A percentile compares a stretch with the other conserved stretches of the same genome.
Conservation (phyloP, 2,329 filamentous ascomycete species). For the Colletotrichum orchidophilum region DNA sequence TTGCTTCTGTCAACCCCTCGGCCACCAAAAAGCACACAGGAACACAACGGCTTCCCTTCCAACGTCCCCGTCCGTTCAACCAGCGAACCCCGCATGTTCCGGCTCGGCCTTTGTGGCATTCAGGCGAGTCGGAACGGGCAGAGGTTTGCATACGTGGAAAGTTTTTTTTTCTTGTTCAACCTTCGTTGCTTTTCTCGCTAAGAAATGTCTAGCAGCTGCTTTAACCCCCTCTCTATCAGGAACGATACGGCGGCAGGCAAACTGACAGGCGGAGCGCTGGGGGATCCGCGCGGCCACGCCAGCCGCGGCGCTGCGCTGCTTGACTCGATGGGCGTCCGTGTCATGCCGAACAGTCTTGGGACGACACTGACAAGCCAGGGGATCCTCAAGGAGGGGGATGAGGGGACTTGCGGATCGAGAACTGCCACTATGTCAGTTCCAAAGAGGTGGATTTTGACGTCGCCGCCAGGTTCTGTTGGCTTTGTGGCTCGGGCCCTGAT, state of each 20-base stretch:
- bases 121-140: neutral
- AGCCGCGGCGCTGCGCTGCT: neutral
- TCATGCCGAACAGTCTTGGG: constrained; percentile 8
- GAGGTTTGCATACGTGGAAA: neutral
- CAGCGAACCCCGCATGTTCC: neutral
- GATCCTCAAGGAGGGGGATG: constrained; percentile 3
- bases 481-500: constrained; percentile 2
- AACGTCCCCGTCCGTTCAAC: neutral
- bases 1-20: constrained; percentile 13
- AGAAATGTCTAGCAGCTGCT: constrained; percentile 25
- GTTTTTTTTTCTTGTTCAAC: neutral
- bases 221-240: constrained; percentile 9
- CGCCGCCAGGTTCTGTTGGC: neutral
- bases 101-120: neutral
- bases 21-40: neutral
- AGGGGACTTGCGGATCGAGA: constrained; percentile 1
- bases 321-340: constrained; percentile 29
- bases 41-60: neutral
- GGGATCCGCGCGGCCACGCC: constrained; percentile 11
- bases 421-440: constrained; percentile 19
- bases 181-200: constrained; percentile 21
- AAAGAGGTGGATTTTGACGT: neutral
- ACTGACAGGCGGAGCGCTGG: neutral
- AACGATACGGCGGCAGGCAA: neutral
- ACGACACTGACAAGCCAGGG: constrained; percentile 31